A percentile compares a stretch with the other conserved stretches of the same genome.
Evolutionary conservation across 2,329 filamentous ascomycete species (phyloP).

Genomic region (Scytalidium lignicola): DNA sequence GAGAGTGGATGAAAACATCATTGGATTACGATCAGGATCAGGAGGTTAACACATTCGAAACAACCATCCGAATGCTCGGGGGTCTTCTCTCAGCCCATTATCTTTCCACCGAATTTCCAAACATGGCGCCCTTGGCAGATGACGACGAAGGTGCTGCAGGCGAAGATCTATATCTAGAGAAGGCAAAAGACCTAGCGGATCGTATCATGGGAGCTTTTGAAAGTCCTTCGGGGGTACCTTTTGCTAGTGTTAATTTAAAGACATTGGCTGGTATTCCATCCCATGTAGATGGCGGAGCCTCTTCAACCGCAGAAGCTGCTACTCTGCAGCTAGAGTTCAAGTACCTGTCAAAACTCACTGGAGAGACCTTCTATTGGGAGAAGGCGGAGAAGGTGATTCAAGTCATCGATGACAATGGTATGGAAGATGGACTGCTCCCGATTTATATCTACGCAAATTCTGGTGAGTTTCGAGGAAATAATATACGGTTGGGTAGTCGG

Average conservation of each 20-base stretch:
- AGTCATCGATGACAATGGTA: constrained; percentile 76
- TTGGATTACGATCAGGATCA: constrained; percentile 87
- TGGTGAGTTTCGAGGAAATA: constrained; percentile 74
- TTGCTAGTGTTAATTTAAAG: constrained; percentile 82
- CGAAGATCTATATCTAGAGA: constrained; percentile 92
- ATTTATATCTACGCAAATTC: constrained; percentile 81
- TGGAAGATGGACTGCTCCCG: constrained; percentile 77
- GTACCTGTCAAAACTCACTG: constrained; percentile 90
- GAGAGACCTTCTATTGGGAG: constrained; percentile 89
- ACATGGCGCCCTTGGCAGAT: constrained; percentile 69
- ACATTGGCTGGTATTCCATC: constrained; percentile 71
- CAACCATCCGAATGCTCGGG: constrained; percentile 94
- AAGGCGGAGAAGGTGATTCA: constrained; percentile 88
- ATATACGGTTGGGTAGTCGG: constrained; percentile 87
- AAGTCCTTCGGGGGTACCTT: constrained; percentile 79
- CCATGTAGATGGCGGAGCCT: constrained; percentile 79
- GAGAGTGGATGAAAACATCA: constrained; percentile 80
- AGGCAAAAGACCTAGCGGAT: constrained; percentile 88
- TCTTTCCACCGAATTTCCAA: constrained; percentile 75
- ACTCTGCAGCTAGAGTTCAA: constrained; percentile 95
- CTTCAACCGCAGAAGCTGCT: constrained; percentile 89
- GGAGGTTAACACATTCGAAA: constrained; percentile 96
- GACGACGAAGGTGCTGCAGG: constrained; percentile 68
- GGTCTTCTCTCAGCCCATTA: constrained; percentile 92
- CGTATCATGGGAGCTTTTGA: constrained; percentile 84